A percentile compares a stretch with the other conserved stretches of the same genome.
Conservation (phyloP, 805 yeast species). For the Metschnikowia cubensis region DNA sequence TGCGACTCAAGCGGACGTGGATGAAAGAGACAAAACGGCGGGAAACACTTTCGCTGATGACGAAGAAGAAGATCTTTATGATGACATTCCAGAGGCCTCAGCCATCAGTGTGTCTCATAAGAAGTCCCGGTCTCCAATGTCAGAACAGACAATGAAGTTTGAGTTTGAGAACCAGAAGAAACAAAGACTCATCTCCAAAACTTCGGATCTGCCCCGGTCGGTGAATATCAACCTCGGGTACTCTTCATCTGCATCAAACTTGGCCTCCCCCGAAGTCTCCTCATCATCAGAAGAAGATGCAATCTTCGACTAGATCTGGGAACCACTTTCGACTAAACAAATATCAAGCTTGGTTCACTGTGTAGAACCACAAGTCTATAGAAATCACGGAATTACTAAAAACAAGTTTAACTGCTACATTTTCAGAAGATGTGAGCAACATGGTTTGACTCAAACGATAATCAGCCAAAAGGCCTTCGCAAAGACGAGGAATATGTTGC, state of each 20-base stretch:
- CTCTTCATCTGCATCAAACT: slow-evolving; percentile 17
- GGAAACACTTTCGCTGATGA: background rate
- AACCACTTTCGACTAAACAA: too few species aligned
- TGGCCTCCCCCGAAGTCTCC: slow-evolving; percentile 17
- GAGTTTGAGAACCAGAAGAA: slow-evolving; percentile 18
- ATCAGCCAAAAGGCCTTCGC: slow-evolving; percentile 86
- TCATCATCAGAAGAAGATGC: slow-evolving; percentile 12
- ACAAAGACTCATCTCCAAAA: slow-evolving; percentile 18
- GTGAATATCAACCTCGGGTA: slow-evolving; percentile 16
- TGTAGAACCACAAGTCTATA: background rate
- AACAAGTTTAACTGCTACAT: background rate
- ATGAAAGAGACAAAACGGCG: background rate
- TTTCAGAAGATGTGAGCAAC: slow-evolving; percentile 69
- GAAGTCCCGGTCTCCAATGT: slow-evolving; percentile 16
- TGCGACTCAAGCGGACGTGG: slow-evolving; percentile 13
- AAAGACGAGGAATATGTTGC: slow-evolving; percentile 99
- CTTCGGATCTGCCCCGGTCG: slow-evolving; percentile 16
- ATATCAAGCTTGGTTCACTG: too few species aligned
- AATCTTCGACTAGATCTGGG: background rate
- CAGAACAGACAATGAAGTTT: slow-evolving; percentile 14
- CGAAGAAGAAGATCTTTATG: slow-evolving; percentile 12
- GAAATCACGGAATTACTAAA: background rate
- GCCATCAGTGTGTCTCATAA: slow-evolving; percentile 7
- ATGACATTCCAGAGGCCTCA: slow-evolving; percentile 5
- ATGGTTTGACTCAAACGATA: slow-evolving; percentile 99